phyloP scores from a whole-genome alignment of 352 stramenopile species.

The Globisporangium middletonii region DNA sequence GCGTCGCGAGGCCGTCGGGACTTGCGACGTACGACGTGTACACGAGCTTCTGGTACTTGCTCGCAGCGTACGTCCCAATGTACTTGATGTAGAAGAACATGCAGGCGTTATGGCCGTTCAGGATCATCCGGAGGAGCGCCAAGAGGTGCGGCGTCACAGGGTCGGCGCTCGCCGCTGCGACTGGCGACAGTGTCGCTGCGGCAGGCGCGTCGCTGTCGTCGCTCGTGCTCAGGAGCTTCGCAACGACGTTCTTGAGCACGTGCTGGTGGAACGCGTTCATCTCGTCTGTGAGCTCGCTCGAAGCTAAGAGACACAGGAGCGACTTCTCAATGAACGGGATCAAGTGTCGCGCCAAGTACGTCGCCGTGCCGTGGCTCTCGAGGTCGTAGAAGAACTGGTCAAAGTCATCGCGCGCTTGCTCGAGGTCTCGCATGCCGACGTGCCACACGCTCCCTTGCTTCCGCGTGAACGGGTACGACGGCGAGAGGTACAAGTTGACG shows the following conservation, averaged over 20 bases:
- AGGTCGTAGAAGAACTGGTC: slow-evolving; percentile 66
- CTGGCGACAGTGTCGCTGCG: background rate
- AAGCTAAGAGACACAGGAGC: slow-evolving; percentile 58
- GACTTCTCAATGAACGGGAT: slow-evolving; percentile 74
- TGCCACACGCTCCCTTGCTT: slow-evolving; percentile 73
- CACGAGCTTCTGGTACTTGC: slow-evolving; percentile 60
- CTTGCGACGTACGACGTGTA: slow-evolving; percentile 73
- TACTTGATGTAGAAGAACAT: slow-evolving; percentile 88
- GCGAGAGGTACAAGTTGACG: slow-evolving; percentile 73
- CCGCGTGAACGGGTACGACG: slow-evolving; percentile 68
- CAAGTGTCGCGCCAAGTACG: slow-evolving; percentile 49
- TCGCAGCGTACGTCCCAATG: slow-evolving; percentile 42
- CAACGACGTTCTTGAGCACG: slow-evolving; percentile 68
- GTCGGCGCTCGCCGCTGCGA: slow-evolving; percentile 4
- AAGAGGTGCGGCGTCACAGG: slow-evolving; percentile 40
- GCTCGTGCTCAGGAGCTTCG: slow-evolving; percentile 45
- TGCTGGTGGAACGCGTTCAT: slow-evolving; percentile 79
- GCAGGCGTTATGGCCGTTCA: slow-evolving; percentile 70
- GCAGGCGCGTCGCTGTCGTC: slow-evolving; percentile 8
- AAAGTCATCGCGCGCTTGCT: slow-evolving; percentile 58
- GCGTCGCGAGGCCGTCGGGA: slow-evolving; percentile 39
- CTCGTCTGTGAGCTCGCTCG: slow-evolving; percentile 64
- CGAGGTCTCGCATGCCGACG: slow-evolving; percentile 54
- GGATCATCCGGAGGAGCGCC: slow-evolving; percentile 65
- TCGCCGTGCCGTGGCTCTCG: slow-evolving; percentile 24